Evolutionary conservation across 2,329 filamentous ascomycete species (phyloP).

Genomic region (Diaporthe helianthi): DNA sequence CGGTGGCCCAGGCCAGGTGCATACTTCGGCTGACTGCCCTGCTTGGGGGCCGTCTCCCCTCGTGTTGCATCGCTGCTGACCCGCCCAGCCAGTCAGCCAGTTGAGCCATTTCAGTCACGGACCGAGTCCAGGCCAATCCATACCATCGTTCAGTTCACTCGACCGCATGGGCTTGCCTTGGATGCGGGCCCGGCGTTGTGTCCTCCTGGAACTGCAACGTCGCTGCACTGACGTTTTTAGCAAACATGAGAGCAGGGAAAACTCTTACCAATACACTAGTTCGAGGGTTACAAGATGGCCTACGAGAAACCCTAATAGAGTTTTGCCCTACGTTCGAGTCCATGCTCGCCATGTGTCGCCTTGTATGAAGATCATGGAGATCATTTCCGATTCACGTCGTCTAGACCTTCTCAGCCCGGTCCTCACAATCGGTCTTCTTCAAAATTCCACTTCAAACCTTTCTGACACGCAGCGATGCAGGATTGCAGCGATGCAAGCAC

Average conservation of each 20-base stretch:
- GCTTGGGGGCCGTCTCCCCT: constrained; percentile 6
- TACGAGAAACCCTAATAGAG: constrained; percentile 5
- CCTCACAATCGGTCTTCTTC: constrained; percentile 1
- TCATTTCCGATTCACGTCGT: constrained; percentile 14
- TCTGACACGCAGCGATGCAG: constrained; percentile 22
- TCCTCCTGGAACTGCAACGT: not conserved
- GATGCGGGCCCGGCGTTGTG: not conserved
- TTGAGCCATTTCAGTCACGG: not conserved
- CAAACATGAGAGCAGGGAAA: not conserved
- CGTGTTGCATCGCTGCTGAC: constrained; percentile 16
- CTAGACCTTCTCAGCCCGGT: not conserved
- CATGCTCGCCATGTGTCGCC: constrained; percentile 22
- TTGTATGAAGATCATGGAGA: constrained; percentile 23
- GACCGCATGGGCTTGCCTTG: not conserved
- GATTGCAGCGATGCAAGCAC: constrained; percentile 2
- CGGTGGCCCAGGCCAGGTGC: not conserved
- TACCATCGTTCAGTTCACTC: not conserved
- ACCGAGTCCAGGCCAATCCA: constrained; percentile 19
- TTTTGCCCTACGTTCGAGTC: constrained; percentile 12
- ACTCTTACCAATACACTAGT: constrained; percentile 25
- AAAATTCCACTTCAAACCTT: constrained; percentile 14
- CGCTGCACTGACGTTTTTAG: constrained; percentile 13
- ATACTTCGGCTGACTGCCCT: not conserved
- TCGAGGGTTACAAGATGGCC: constrained; percentile 4
- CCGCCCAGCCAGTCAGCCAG: not conserved